Evolutionary conservation across 2,329 filamentous ascomycete genomes (phyloP).

Genomic region (Exophiala phaeomuriformis): DNA sequence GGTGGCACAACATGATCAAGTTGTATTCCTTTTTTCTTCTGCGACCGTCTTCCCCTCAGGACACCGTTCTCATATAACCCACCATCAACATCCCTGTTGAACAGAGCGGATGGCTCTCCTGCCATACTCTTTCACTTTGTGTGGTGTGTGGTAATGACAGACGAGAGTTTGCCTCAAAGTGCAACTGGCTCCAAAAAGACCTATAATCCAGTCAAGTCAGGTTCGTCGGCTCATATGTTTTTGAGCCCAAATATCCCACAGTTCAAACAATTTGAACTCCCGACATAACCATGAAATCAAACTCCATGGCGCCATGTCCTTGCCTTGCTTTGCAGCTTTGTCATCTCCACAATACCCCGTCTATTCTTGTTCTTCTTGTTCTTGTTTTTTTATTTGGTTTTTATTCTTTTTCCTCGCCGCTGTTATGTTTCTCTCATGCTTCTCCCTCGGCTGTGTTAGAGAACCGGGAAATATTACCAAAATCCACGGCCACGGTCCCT

Average conservation of each 20-base stretch:
- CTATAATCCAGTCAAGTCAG: too few species aligned
- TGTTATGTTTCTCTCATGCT: too few species aligned
- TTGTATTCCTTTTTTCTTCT: background rate
- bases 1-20: conserved; percentile 3
- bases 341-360: background rate
- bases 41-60: background rate
- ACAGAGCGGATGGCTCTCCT: too few species aligned
- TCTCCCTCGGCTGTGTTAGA: background rate
- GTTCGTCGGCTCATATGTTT: too few species aligned
- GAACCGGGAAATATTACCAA: background rate
- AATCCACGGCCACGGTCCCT: conserved; percentile 4
- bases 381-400: background rate
- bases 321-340: conserved; percentile 18
- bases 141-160: background rate
- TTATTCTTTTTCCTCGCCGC: too few species aligned
- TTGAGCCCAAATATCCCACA: too few species aligned
- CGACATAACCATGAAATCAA: conserved; percentile 2
- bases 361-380: background rate
- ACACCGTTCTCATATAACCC: too few species aligned
- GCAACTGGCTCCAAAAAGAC: too few species aligned
- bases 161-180: background rate
- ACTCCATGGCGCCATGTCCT: conserved; percentile 1
- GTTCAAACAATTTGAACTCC: background rate
- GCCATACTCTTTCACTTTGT: too few species aligned
- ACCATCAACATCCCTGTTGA: too few species aligned